A percentile compares a stretch with the other conserved stretches of the same genome.
phyloP scores from a whole-genome alignment of 148 eudicot species.

The Oxyria digyna region DNA sequence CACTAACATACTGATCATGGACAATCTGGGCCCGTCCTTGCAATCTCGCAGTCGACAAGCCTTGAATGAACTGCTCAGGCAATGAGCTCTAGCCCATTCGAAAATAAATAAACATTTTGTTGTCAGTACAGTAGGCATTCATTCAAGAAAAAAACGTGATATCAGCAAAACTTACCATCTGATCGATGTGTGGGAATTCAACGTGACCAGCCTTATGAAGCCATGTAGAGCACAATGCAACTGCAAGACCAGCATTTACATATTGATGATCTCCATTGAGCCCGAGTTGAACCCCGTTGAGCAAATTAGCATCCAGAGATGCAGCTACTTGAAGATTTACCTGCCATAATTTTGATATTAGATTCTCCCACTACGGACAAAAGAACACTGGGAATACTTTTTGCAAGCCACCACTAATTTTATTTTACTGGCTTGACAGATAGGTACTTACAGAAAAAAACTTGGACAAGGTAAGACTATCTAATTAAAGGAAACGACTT shows the following conservation, averaged over 20 bases:
- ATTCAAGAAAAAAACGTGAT: neutral
- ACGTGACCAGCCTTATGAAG: conserved; percentile 71
- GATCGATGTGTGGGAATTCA: conserved; percentile 35
- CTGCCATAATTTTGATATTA: conserved; percentile 30
- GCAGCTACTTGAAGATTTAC: conserved; percentile 59
- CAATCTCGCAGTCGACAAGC: conserved; percentile 60
- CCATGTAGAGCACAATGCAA: conserved; percentile 79
- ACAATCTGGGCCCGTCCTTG: conserved; percentile 93
- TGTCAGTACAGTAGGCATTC: neutral
- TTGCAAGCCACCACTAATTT: neutral
- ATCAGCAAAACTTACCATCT: conserved; percentile 29
- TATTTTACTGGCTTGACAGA: neutral
- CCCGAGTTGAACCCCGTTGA: conserved; percentile 61
- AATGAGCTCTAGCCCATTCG: conserved; percentile 40
- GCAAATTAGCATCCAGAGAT: conserved; percentile 43
- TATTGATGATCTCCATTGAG: conserved; percentile 89
- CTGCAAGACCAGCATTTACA: conserved; percentile 88
- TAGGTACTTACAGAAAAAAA: neutral
- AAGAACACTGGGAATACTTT: neutral
- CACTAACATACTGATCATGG: conserved; percentile 40
- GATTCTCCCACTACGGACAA: neutral
- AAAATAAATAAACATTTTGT: conserved; percentile 10
- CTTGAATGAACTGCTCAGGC: conserved; percentile 74
- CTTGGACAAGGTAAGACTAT: neutral
- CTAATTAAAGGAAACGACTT: conserved; percentile 14